Conservation (phyloP, 208 protist genomes). For the Naegleria fowleri region DNA sequence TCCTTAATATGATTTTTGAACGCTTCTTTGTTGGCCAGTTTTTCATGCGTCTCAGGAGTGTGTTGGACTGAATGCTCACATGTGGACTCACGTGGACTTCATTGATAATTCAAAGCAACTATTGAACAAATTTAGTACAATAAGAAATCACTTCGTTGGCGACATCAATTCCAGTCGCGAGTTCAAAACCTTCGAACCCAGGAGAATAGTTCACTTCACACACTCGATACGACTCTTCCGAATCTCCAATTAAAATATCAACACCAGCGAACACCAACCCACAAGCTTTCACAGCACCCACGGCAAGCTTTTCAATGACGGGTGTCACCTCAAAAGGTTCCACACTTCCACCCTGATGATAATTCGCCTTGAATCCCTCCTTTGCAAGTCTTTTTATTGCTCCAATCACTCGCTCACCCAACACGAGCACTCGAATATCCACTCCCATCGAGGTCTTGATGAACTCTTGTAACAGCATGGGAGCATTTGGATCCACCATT, state of each 20-base stretch:
- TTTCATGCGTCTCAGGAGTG: too few species aligned
- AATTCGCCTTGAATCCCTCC: constrained; percentile 15
- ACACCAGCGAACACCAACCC: neutral
- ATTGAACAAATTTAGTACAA: too few species aligned
- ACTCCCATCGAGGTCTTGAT: neutral
- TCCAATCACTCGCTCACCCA: constrained; percentile 1
- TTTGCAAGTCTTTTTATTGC: constrained; percentile 8
- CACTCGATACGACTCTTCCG: neutral
- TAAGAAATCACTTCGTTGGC: neutral
- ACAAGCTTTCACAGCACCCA: neutral
- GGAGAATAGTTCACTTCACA: constrained; percentile 12
- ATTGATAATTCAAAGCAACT: too few species aligned
- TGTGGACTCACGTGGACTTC: too few species aligned
- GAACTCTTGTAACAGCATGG: neutral
- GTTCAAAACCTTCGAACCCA: constrained; percentile 23
- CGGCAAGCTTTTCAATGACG: neutral
- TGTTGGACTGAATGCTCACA: too few species aligned
- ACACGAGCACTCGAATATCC: neutral
- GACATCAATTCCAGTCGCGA: neutral
- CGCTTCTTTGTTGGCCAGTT: too few species aligned
- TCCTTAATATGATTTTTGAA: too few species aligned
- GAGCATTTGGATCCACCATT: neutral
- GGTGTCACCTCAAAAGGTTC: neutral
- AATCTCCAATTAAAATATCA: neutral
- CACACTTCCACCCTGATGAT: neutral